phyloP scores from a whole-genome alignment of 2,329 filamentous ascomycete species.

The Penicillium concentricum region DNA sequence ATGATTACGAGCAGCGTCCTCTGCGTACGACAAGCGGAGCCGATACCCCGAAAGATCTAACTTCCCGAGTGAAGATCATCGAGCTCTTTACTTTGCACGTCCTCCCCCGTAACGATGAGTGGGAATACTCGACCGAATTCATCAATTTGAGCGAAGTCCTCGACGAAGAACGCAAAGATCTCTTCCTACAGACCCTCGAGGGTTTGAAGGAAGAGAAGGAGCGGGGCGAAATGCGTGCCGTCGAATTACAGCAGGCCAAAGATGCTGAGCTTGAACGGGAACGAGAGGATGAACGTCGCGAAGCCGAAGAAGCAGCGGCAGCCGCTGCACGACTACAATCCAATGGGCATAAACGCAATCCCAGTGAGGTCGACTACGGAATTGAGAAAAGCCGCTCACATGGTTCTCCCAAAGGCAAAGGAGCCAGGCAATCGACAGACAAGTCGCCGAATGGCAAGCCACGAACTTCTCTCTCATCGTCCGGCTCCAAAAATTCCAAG shows the following conservation, averaged over 20 bases:
- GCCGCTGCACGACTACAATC: conserved; percentile 42
- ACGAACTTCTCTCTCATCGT: conserved; percentile 34
- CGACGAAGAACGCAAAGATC: conserved; percentile 86
- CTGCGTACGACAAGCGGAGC: conserved; percentile 58
- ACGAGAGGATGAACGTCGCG: conserved; percentile 45
- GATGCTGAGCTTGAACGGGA: conserved; percentile 55
- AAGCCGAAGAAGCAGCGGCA: conserved; percentile 34
- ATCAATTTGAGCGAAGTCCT: conserved; percentile 82
- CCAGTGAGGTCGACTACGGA: conserved; percentile 67
- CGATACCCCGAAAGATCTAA: conserved; percentile 79
- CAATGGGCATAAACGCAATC: conserved; percentile 53
- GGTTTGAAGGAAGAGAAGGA: conserved; percentile 80
- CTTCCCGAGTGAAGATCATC: conserved; percentile 83
- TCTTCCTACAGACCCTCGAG: conserved; percentile 82
- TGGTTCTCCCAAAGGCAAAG: conserved; percentile 29
- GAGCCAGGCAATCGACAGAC: conserved; percentile 26
- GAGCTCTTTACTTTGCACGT: conserved; percentile 95
- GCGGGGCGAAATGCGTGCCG: conserved; percentile 63
- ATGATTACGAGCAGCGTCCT: conserved; percentile 34
- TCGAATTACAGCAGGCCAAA: conserved; percentile 62
- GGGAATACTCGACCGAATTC: conserved; percentile 92
- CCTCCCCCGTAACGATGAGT: conserved; percentile 88
- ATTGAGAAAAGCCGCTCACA: conserved; percentile 57
- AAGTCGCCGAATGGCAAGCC: conserved; percentile 28
- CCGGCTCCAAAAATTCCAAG: conserved; percentile 37